Base-by-base conservation (phyloP, 805 yeast genomes). In the Groenewaldozyma tartarivorans region DNA sequence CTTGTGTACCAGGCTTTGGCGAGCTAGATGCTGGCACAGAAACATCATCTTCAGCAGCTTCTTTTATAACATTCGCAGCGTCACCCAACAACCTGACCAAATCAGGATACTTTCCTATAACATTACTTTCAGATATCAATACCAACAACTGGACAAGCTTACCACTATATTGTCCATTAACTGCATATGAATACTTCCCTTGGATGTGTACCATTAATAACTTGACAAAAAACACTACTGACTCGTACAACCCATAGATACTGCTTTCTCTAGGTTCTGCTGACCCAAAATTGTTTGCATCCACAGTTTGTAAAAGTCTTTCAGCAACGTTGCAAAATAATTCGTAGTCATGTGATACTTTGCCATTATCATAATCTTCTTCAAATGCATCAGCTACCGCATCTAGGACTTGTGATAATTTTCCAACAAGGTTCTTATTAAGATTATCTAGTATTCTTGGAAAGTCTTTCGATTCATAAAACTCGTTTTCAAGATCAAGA, bases 161-260 rank as follows among this genome's bases (percentile, higher is more conserved):
- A 15, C 31, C 20, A 4, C 18, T 9, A 7, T 6, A 18, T 13
- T 5, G 11, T 17, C 4, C 30, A 3, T 17, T 15, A 15, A 13
- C 24, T n/a, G 13, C 18, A 6, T 11, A 4, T 5, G 9, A 15
- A 3, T 29, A 15, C 9, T 15, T 16, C n/a, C 3, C 9, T 31
- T 40, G 55, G 33, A 38, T 43, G 27, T 53, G 53, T 9, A 55
- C 53, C 48, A 55, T 46, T 29, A 43, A 38, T 20, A 55, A 47
- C 40, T 55, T 55, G 20, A 51, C 48, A 24, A 55, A 45, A 26
- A 55, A 35, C 34, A 44, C 21, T 4, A 54, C 44, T 1, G 47
- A 55, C 29, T 46, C 42, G 2, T 44, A 39, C n/a, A 51, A 35
- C n/a, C n/a, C n/a, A n/a, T n/a, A n/a, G n/a, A n/a, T n/a, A n/a